Base-by-base conservation (phyloP, 2,329 filamentous ascomycete genomes). In the Colletotrichum sp. region DNA sequence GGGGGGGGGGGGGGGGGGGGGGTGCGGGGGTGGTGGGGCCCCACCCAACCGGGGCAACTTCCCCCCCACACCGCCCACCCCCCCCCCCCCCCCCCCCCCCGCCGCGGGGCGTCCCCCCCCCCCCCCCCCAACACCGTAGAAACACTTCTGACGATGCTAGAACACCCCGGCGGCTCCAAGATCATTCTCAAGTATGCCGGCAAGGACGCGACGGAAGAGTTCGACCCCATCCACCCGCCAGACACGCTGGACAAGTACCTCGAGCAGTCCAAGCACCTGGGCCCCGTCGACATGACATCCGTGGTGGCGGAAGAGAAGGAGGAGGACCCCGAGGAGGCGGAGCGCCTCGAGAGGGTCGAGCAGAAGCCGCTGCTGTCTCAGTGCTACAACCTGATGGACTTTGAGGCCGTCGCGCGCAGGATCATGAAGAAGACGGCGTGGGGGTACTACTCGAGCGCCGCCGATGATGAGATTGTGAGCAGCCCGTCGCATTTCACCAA, bases 351-450 rank as follows among this genome's bases (percentile, higher is more conserved):
- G 83, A 92, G 95, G 72, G 91, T 96, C 73, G 88, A 90, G 79
- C 87, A 90, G 75, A 97, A 96, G 92, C 96, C 96, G 1, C 87
- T 92, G 62, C 87, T 98, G 75, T 93, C 94, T 78, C 94, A 97
- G 83, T 98, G 96, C 88, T 98, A 96, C 85, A 98, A 98, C 83
- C 86, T 98, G 76, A 91, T 97, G 87, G 97, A 99, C 86, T 99
- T 99, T 83, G 97, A 99, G 89, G 92, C 95, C 5, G 96, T 98
- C 43, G 97, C 97, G 7, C 92, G 94, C 80, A 89, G 92, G 52
- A 92, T 97, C 72, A 98, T 98, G 96, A 98, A 98, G 90, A 97
- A 94, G 87, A 94, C 93, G 2, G 96, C 96, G 0, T 99, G 97
- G 97, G 97, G 94, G 30, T 99, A 99, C 87, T 99, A 99, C 85